Base-by-base conservation (phyloP, 2,329 filamentous ascomycete species). In the Kalmusia sp. region DNA sequence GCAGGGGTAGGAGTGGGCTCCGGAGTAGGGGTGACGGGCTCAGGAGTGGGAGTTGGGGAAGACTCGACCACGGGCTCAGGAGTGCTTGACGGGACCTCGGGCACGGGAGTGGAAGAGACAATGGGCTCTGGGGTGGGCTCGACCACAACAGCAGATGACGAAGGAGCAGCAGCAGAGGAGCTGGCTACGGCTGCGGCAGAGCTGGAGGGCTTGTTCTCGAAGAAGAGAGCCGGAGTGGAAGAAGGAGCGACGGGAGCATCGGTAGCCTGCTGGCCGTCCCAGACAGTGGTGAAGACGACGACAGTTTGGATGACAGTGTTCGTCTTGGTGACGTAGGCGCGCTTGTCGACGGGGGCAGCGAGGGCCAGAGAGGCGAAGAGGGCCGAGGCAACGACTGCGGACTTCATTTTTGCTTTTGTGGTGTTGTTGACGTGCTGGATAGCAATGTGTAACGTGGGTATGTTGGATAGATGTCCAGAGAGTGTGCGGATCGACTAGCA, bases 271-370 rank as follows among this genome's bases (percentile, higher is more conserved):
- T 67, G 57, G 55, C 64, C 64, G 25, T 67, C 69, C 55, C 61
- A 74, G 58, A 73, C 61, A 28, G 72, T 75, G 62, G 69, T 71
- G 61, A 67, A 73, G 61, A 70, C 54, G 30, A 71, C 50, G 34
- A 71, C 64, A 25, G 70, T 73, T 64, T 73, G 70, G 28, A 65
- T 51, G 40, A 70, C 63, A 19, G 68, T 27, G 57, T 71, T 61
- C 43, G 65, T 70, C 62, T 71, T 62, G 63, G 67, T 72, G 59
- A 65, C 58, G 33, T 71, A 61, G 22, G 62, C 70, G 59, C 72
- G 72, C 64, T 66, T 73, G 63, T 69, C 55, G 28, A 72, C 43
- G 27, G 70, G 70, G 15, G 65, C 64, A 45, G 72, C 71, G 43
- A 60, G 67, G 61, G 68, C 71, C 38, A 70, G 55, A 47, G 68